Evolutionary conservation across 192 early-diverging fungal genomes (phyloP).

Genomic region (Coemansia sp.): DNA sequence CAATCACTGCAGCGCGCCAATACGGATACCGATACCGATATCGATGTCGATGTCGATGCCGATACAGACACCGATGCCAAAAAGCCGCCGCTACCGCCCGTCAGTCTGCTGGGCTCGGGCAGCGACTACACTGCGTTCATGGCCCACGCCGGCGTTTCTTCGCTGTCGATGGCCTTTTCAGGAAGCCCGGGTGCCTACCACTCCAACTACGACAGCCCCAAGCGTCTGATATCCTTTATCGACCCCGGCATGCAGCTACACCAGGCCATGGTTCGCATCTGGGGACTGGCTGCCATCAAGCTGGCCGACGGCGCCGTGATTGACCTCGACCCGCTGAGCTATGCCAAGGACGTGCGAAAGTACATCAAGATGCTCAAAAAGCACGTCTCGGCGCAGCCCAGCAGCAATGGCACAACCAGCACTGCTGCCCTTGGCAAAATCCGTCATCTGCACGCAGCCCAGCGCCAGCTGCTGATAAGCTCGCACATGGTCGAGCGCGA

Average conservation of each 20-base stretch:
- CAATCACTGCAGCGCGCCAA: slow-evolving; percentile 9
- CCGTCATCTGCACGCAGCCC: slow-evolving; percentile 27
- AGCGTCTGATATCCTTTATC: slow-evolving; percentile 60
- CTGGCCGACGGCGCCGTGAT: slow-evolving; percentile 56
- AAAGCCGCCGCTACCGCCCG: slow-evolving; percentile 7
- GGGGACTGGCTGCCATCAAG: slow-evolving; percentile 51
- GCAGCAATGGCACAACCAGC: neutral
- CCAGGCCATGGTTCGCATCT: slow-evolving; percentile 50
- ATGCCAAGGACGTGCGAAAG: slow-evolving; percentile 49
- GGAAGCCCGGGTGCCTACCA: slow-evolving; percentile 61
- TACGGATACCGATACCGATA: too few species aligned
- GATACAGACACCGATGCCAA: neutral
- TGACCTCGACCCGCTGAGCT: slow-evolving; percentile 41
- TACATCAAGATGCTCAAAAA: slow-evolving; percentile 47
- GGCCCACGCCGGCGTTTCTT: slow-evolving; percentile 63
- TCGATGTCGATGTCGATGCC: neutral
- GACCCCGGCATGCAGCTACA: slow-evolving; percentile 61
- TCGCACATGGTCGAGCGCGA: slow-evolving; percentile 37
- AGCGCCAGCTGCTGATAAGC: slow-evolving; percentile 33
- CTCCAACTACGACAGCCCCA: slow-evolving; percentile 66
- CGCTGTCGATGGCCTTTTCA: slow-evolving; percentile 57
- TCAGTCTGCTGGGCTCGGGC: slow-evolving; percentile 49
- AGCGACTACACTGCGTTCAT: slow-evolving; percentile 64
- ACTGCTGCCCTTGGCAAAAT: slow-evolving; percentile 7
- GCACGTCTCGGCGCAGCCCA: slow-evolving; percentile 15